Evolutionary conservation across 371 early-diverging fungal species (phyloP), one percentile per base, ranked within the genome.

Genomic region (Chytridium lagenaria): DNA sequence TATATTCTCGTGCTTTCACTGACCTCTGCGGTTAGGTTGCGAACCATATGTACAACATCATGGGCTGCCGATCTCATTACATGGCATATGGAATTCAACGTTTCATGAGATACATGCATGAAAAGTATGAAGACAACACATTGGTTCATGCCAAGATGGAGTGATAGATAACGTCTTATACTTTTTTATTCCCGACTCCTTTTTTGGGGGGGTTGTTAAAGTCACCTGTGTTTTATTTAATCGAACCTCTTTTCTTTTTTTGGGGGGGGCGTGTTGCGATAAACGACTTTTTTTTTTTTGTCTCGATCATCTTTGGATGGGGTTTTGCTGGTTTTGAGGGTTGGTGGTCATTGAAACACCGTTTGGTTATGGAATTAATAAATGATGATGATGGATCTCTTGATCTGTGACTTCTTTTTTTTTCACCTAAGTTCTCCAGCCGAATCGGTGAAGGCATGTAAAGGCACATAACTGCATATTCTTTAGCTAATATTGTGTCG

Each of bases 81-180:
- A 64, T 77, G 73, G 71, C 75, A 1, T 80, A 80, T 52, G 80
- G 75, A 23, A 73, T 80, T 52, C 75, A 80, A 36, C 67, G 74
- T 1, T 80, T 80, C 51, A 33, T 80, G 2, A 63, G 76, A 15
- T 37, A 63, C 33, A 67, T 61, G 64, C 72, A 64, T 34, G 78
- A 75, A 23, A 12, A 37, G 40, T 66, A 70, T 50, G 22, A 39
- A 15, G 44, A 36, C 40, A 37, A 40, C 12, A 23, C 12, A 23
- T 23, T 61, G 12, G 7, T 36, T 12, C 30, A 61, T 10, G 12
- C 61, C 34, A 61, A 61, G 61, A 34, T 34, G 12, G 61, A 61
- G 12, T 61, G 34, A 34, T 52, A 19, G 7, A 12, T 19, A 12
- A 7, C 12, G 44, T 44, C 44, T 44, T 7, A 7, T 44, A 7